These are phyloP conservation scores for Mucuna pruriens DNA, from an alignment of 306 rosid genomes.

Conservation along the genomic window DNA sequence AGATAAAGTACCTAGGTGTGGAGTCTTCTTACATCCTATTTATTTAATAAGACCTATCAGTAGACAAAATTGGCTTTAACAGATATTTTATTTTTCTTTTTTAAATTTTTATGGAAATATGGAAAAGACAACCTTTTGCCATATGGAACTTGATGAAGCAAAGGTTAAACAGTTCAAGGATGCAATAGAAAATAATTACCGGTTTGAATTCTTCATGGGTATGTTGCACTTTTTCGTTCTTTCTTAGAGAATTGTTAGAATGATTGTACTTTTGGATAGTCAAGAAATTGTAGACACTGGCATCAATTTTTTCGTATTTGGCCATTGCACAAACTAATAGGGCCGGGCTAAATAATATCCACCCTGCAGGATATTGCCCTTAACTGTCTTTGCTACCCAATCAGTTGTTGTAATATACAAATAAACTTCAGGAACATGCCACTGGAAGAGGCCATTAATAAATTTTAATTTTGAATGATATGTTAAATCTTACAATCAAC, in stretches of 20 bases:
- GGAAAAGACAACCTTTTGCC: constrained; percentile 73
- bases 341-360: not conserved
- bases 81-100: not conserved
- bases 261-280: constrained; percentile 15
- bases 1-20: constrained; percentile 77
- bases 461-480: constrained; percentile 14
- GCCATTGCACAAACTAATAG: constrained; percentile 8
- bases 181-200: constrained; percentile 89
- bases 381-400: constrained; percentile 1
- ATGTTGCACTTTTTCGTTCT: constrained; percentile 48
- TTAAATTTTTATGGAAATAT: constrained; percentile 67
- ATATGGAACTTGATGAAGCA: constrained; percentile 59
- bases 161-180: constrained; percentile 89
- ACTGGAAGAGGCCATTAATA: not conserved
- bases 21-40: constrained; percentile 26
- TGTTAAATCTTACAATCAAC: not conserved
- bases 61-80: constrained; percentile 27
- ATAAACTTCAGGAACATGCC: constrained; percentile 24
- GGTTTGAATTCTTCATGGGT: constrained; percentile 99
- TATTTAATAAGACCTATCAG: constrained; percentile 31
- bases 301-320: not conserved
- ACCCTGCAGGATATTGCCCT: not conserved
- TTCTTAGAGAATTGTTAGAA: constrained; percentile 9
- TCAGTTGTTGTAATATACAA: constrained; percentile 12
- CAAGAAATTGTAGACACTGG: constrained; percentile 8